A percentile compares a stretch with the other conserved stretches of the same genome.
Conservation (phyloP, 2,329 filamentous ascomycete species). For the Neonectria sp. region DNA sequence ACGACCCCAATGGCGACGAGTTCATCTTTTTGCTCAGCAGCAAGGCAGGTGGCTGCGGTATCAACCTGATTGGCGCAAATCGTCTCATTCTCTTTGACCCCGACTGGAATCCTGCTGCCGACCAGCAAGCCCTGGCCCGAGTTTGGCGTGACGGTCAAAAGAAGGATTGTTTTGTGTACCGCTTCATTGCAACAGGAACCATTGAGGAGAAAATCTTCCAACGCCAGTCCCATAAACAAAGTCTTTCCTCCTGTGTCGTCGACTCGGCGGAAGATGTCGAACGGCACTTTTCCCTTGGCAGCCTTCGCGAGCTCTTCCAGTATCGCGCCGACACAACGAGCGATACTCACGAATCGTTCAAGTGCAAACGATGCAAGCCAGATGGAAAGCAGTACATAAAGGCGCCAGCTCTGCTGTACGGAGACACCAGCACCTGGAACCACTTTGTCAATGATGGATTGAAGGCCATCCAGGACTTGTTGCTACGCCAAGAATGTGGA, state of each 20-base stretch:
- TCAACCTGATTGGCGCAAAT: conserved; percentile 96
- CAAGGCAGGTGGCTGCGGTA: conserved; percentile 96
- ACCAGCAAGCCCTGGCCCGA: conserved; percentile 96
- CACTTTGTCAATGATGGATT: conserved; percentile 90
- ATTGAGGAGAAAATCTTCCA: conserved; percentile 99
- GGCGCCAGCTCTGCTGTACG: conserved; percentile 94
- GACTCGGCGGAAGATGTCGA: conserved; percentile 98
- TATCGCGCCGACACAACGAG: conserved; percentile 88
- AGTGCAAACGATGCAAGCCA: conserved; percentile 93
- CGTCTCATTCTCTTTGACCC: conserved; percentile 96
- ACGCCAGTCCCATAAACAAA: conserved; percentile 97
- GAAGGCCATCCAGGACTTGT: conserved; percentile 88
- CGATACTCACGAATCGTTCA: conserved; percentile 98
- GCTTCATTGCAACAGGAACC: conserved; percentile 98
- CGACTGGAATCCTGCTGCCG: conserved; percentile 97
- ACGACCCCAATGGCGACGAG: conserved; percentile 89
- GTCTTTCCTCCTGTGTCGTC: conserved; percentile 94
- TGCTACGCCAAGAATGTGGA: conserved; percentile 87
- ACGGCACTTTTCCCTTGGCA: conserved; percentile 94
- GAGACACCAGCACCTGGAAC: conserved; percentile 99
- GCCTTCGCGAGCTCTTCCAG: conserved; percentile 92
- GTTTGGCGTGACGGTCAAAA: conserved; percentile 99
- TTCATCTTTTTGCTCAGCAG: conserved; percentile 97
- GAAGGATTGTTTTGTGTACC: conserved; percentile 99
- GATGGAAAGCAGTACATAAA: conserved; percentile 92